Evolutionary conservation across 208 protist genomes (phyloP).

Genomic region (Trypanosoma scelopori): DNA sequence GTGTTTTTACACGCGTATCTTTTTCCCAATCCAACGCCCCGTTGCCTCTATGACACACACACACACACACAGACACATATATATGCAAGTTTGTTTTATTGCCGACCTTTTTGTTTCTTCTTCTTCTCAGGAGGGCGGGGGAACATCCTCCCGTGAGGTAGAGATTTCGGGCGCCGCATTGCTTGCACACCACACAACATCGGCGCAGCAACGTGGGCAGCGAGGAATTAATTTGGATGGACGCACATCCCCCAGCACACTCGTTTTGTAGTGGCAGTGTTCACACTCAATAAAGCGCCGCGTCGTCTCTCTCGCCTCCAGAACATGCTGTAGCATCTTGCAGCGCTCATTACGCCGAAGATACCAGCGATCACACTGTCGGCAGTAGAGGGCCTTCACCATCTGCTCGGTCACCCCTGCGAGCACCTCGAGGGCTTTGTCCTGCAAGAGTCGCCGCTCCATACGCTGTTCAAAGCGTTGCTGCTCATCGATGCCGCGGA

Average conservation of each 20-base stretch:
- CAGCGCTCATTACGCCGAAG: conserved; percentile 47
- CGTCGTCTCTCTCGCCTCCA: conserved; percentile 44
- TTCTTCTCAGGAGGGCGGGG: neutral
- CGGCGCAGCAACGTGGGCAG: conserved; percentile 65
- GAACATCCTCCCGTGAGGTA: neutral
- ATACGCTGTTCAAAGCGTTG: conserved; percentile 43
- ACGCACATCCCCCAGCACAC: conserved; percentile 61
- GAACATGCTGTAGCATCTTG: conserved; percentile 44
- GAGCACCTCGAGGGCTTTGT: conserved; percentile 60
- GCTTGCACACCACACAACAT: conserved; percentile 43
- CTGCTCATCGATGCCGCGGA: conserved; percentile 38
- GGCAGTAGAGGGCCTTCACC: conserved; percentile 61
- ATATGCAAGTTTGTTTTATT: too few species aligned
- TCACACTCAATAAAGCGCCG: conserved; percentile 75
- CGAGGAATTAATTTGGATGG: conserved; percentile 54
- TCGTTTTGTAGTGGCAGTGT: conserved; percentile 75
- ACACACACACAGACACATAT: too few species aligned
- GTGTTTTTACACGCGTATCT: neutral
- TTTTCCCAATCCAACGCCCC: too few species aligned
- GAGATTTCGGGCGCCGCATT: conserved; percentile 61
- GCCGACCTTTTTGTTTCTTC: too few species aligned
- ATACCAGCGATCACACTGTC: conserved; percentile 67
- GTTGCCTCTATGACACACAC: too few species aligned
- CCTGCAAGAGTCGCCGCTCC: conserved; percentile 50
- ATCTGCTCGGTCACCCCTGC: conserved; percentile 51